Conservation (phyloP, 352 stramenopile genomes). For the Phytophthora pisi region DNA sequence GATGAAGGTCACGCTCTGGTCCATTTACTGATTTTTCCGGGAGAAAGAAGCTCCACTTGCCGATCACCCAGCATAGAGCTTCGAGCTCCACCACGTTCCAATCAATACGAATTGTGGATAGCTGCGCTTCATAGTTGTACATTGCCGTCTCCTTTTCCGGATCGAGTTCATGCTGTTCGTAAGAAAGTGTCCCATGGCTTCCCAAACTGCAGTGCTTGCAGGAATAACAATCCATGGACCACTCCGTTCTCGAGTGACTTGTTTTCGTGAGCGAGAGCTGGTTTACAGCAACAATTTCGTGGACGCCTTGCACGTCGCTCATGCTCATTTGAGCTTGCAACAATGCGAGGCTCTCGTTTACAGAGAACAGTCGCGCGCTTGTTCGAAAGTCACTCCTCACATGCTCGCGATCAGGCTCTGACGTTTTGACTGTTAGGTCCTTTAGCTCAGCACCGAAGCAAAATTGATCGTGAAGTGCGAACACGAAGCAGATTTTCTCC, state of each 20-base stretch:
- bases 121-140: conserved; percentile 65
- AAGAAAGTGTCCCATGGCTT: conserved; percentile 21
- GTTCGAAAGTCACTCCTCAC: conserved; percentile 45
- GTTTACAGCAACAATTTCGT: conserved; percentile 52
- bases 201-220: conserved; percentile 46
- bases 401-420: conserved; percentile 36
- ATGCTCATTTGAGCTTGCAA: conserved; percentile 39
- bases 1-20: conserved; percentile 37
- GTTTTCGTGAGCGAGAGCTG: conserved; percentile 42
- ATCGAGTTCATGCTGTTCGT: conserved; percentile 26
- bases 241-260: conserved; percentile 58
- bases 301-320: conserved; percentile 27
- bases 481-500: conserved; percentile 54
- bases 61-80: conserved; percentile 63
- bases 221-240: conserved; percentile 50
- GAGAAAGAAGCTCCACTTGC: conserved; percentile 84
- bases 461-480: conserved; percentile 62
- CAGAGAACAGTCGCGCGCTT: conserved; percentile 48
- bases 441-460: conserved; percentile 60
- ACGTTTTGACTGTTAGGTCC: conserved; percentile 40
- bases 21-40: conserved; percentile 38
- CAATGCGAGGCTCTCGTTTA: conserved; percentile 28
- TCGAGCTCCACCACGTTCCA: conserved; percentile 67
- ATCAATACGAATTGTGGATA: conserved; percentile 58
- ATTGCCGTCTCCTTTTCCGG: conserved; percentile 56